These are phyloP conservation scores for Thalassiosira profunda DNA, from an alignment of 108 stramenopile species.

Conservation along the genomic window DNA sequence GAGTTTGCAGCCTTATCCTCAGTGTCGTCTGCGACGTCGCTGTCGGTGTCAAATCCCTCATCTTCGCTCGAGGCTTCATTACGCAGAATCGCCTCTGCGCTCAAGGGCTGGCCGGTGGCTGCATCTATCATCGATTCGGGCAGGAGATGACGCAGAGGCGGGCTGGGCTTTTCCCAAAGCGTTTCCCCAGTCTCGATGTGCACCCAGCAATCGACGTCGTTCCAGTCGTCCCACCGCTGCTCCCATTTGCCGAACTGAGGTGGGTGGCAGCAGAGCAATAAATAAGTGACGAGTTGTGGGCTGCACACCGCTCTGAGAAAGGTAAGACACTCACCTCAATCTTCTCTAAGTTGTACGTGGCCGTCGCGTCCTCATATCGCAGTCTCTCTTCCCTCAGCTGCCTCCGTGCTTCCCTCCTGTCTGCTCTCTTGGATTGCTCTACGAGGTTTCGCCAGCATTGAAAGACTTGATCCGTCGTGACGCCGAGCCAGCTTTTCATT, in stretches of 20 bases:
- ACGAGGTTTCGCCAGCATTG: conserved; percentile 25
- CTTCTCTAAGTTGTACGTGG: conserved; percentile 23
- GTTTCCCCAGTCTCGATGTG: conserved; percentile 18
- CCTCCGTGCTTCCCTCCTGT: conserved; percentile 6
- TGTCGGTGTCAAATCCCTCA: conserved; percentile 1
- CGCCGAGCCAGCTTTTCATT: conserved; percentile 41
- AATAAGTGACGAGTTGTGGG: background rate
- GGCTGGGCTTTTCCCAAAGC: conserved; percentile 29
- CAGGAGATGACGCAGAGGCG: background rate
- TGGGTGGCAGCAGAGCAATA: background rate
- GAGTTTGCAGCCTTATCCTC: background rate
- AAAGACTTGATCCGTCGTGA: conserved; percentile 33
- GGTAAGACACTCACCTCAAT: conserved; percentile 20
- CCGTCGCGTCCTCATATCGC: conserved; percentile 28
- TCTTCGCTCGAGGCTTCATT: conserved; percentile 40
- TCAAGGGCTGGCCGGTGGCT: conserved; percentile 19
- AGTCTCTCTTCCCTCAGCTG: conserved; percentile 28
- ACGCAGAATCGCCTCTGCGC: conserved; percentile 12
- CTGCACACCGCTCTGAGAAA: background rate
- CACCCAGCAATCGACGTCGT: conserved; percentile 40
- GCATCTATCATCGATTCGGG: conserved; percentile 31
- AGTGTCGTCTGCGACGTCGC: background rate
- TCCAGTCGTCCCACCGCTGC: conserved; percentile 49
- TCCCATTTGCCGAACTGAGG: conserved; percentile 23
- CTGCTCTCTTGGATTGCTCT: conserved; percentile 7